Evolutionary conservation across 2,329 filamentous ascomycete genomes (phyloP).

Genomic region (Tolypocladium pustulatum): DNA sequence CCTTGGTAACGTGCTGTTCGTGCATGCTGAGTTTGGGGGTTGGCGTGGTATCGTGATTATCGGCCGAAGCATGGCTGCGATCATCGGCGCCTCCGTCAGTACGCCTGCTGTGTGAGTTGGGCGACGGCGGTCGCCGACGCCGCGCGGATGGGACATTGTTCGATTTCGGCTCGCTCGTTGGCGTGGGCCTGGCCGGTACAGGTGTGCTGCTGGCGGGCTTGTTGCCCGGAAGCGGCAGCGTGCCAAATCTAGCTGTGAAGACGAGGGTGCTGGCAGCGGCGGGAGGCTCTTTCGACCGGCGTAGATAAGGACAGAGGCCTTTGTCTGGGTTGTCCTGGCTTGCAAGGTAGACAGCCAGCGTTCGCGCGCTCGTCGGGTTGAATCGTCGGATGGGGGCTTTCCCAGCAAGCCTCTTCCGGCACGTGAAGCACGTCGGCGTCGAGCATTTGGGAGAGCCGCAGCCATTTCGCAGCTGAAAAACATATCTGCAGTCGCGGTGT

Average conservation of each 20-base stretch:
- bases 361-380: conserved; percentile 71
- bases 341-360: conserved; percentile 69
- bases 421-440: conserved; percentile 73
- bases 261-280: conserved; percentile 36
- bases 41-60: neutral
- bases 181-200: neutral
- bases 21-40: conserved; percentile 24
- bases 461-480: conserved; percentile 71
- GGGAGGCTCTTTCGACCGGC: conserved; percentile 29
- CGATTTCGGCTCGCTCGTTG: neutral
- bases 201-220: neutral
- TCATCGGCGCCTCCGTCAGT: neutral
- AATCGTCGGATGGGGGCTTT: conserved; percentile 66
- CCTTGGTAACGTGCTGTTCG: conserved; percentile 39
- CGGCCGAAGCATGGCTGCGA: neutral
- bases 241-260: conserved; percentile 23
- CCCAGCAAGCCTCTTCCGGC: conserved; percentile 55
- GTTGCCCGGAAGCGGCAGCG: conserved; percentile 3
- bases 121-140: neutral
- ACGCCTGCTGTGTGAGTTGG: neutral
- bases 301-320: conserved; percentile 51
- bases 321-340: conserved; percentile 67
- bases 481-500: conserved; percentile 45
- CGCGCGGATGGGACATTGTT: neutral
- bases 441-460: conserved; percentile 60